These are phyloP conservation scores for Tricholoma terreum DNA, from an alignment of 768 basidiomycete genomes.

Conservation along the genomic window DNA sequence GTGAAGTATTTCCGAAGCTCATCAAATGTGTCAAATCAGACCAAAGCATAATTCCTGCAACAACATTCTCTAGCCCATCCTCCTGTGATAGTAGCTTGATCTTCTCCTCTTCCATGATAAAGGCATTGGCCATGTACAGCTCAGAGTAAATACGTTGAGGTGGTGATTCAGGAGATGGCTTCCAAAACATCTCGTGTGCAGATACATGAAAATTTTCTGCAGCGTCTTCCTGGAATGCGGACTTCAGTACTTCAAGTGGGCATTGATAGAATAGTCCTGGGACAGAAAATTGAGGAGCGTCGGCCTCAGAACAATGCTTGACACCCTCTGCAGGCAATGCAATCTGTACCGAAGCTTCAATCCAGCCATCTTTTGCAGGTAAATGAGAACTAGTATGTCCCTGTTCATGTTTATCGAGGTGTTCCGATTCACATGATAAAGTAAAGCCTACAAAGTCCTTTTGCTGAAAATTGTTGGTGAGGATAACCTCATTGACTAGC, in stretches of 20 bases:
- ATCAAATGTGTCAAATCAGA: slow-evolving; percentile 12
- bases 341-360: slow-evolving; percentile 17
- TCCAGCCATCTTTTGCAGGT: slow-evolving; percentile 19
- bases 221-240: slow-evolving; percentile 9
- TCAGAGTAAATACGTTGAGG: neutral
- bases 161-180: neutral
- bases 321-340: slow-evolving; percentile 16
- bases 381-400: neutral
- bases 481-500: slow-evolving; percentile 24
- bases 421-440: slow-evolving; percentile 9
- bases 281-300: neutral
- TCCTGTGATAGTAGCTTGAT: neutral
- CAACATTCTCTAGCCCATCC: slow-evolving; percentile 16
- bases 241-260: slow-evolving; percentile 8
- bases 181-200: slow-evolving; percentile 16
- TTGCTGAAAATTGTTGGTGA: slow-evolving; percentile 15
- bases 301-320: slow-evolving; percentile 15
- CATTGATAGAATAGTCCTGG: neutral
- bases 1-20: slow-evolving; percentile 8
- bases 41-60: slow-evolving; percentile 27
- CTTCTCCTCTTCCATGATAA: neutral
- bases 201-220: slow-evolving; percentile 9
- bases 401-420: slow-evolving; percentile 11
- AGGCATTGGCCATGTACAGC: neutral
- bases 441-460: slow-evolving; percentile 20